Evolutionary conservation across 2,329 filamentous ascomycete species (phyloP).

Genomic region (Tolypocladium sp.): DNA sequence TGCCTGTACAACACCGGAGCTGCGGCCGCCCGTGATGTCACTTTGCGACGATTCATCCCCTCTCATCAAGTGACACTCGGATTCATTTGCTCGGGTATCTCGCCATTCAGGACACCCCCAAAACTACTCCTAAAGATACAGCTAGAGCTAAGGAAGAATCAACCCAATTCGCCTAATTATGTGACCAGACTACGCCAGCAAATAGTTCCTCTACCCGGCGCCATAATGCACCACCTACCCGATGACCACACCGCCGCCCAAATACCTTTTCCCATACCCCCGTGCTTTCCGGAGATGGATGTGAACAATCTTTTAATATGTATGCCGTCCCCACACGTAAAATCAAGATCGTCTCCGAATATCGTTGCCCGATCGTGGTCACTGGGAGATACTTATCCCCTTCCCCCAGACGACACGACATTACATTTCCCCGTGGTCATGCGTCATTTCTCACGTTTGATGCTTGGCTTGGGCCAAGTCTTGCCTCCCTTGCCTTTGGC

Average conservation of each 20-base stretch:
- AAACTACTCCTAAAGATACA: neutral
- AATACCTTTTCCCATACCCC: neutral
- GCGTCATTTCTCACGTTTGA: neutral
- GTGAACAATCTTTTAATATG: neutral
- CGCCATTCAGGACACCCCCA: neutral
- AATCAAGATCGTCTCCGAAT: neutral
- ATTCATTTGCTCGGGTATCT: neutral
- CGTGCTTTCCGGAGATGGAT: neutral
- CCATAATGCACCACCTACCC: neutral
- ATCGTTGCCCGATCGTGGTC: neutral
- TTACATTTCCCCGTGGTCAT: too few relatives aligned
- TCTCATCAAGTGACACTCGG: neutral
- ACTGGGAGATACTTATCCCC: too few relatives aligned
- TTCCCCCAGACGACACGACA: too few relatives aligned
- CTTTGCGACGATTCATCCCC: neutral
- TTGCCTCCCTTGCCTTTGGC: neutral
- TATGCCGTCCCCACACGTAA: neutral
- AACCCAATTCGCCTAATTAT: neutral
- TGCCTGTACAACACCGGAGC: neutral
- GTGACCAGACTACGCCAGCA: neutral
- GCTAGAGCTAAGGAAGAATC: neutral
- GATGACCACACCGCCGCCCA: neutral
- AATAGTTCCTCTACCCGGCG: neutral
- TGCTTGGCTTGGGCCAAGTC: neutral
- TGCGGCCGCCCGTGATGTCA: neutral